A percentile compares a stretch with the other conserved stretches of the same genome.
phyloP scores from a whole-genome alignment of 108 stramenopile genomes.

The Stephanodiscus minutulus region DNA sequence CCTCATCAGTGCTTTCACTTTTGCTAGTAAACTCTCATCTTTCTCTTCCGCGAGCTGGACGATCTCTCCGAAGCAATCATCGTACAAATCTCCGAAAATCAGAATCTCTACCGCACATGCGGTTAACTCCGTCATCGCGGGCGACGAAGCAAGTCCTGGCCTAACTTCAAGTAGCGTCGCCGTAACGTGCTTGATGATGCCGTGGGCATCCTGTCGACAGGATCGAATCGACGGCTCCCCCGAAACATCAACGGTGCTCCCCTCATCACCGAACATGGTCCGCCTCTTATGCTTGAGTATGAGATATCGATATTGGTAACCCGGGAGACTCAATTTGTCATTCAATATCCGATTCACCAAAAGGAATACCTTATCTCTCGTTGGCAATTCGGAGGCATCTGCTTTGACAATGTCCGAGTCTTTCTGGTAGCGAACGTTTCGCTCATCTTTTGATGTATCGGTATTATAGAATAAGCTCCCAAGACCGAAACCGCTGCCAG shows the following conservation, averaged over 20 bases:
- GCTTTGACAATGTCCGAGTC: constrained; percentile 78
- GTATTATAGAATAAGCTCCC: constrained; percentile 34
- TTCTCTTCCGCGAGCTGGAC: constrained; percentile 34
- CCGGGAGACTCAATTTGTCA: constrained; percentile 80
- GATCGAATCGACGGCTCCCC: constrained; percentile 13
- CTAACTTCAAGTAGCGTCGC: constrained; percentile 78
- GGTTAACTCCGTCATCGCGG: constrained; percentile 70
- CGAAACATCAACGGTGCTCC: constrained; percentile 2
- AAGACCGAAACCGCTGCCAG: constrained; percentile 16
- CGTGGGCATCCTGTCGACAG: constrained; percentile 80
- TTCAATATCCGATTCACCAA: constrained; percentile 76
- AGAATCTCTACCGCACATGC: constrained; percentile 77
- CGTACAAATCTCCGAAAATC: constrained; percentile 84
- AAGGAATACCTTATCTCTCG: constrained; percentile 76
- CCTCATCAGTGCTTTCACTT: constrained; percentile 46
- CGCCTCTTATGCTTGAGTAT: constrained; percentile 59
- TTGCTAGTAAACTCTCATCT: constrained; percentile 45
- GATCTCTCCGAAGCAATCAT: constrained; percentile 46
- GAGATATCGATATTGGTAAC: constrained; percentile 75
- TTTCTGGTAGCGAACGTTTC: constrained; percentile 61
- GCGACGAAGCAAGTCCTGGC: constrained; percentile 67
- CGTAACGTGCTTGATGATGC: constrained; percentile 86
- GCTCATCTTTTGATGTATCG: constrained; percentile 35
- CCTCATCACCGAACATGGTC: constrained; percentile 20
- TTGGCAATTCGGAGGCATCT: constrained; percentile 71